Evolutionary conservation across 2,329 filamentous ascomycete genomes (phyloP), one percentile per base, ranked within the genome.

Genomic region (Calonectria ilicicola): DNA sequence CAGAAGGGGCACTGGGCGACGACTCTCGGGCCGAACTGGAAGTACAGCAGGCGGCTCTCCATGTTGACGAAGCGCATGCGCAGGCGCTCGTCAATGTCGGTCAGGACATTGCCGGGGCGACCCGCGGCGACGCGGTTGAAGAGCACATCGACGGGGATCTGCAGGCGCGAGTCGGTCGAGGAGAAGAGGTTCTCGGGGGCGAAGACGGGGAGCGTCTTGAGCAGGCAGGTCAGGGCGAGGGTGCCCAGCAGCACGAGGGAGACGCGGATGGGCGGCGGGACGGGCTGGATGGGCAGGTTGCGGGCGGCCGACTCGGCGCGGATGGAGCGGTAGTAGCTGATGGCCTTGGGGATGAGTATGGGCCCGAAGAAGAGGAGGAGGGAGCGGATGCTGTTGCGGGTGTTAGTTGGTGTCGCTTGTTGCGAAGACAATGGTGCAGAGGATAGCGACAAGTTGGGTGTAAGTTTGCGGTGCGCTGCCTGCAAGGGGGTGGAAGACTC

Each of bases 1-100:
- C 96, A 98, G 86, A 98, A 98, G n/a, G 91, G 89, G 83, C 96
- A 98, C 71, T 91, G 87, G 26, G 92, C 87, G 44, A 98, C 83
- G 10, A 93, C 91, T 40, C 90, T 88, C 0, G 95, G 94, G 2
- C 97, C 97, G 84, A 92, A 97, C 72, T 93, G 92, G 65, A 97
- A 88, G 85, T 98, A 98, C 9, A 98, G 87, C 72, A 97, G 89
- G 67, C 94, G 90, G 60, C 93, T 93, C 76, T 95, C 92, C 67
- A 93, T 85, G 72, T 90, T 93, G 76, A 91, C 89, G 80, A 98
- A 92, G 78, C 92, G 92, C 29, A 86, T 84, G 65, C 91, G 89
- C 12, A 98, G 88, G 27, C 88, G 84, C 64, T 90, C 87, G 84
- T 98, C 96, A 15, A 82, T 72, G 0, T 84, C 74, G 0, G 90